Evolutionary conservation across 2,329 filamentous ascomycete species (phyloP).

Genomic region (Talaromyces marneffei): DNA sequence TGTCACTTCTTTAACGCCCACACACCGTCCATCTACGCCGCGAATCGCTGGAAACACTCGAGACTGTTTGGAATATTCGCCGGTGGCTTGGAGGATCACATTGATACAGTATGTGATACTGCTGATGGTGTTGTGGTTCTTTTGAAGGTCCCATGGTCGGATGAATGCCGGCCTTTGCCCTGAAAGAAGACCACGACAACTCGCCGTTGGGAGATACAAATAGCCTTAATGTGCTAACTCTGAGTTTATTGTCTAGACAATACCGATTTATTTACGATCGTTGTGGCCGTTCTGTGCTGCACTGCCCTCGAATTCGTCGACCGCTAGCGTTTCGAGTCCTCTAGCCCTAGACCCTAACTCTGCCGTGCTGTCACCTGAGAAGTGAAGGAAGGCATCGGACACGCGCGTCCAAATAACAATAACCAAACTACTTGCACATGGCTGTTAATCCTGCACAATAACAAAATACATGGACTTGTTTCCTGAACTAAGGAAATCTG

Average conservation of each 20-base stretch:
- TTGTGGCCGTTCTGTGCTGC: background rate
- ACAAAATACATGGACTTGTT: conserved; percentile 6
- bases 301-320: background rate
- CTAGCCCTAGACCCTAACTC: conserved; percentile 15
- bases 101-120: conserved; percentile 3
- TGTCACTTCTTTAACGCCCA: conserved; percentile 4
- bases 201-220: background rate
- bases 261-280: background rate
- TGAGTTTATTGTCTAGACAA: background rate
- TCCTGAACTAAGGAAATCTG: background rate
- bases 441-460: background rate
- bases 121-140: background rate
- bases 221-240: background rate
- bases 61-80: background rate
- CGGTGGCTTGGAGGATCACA: background rate
- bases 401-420: background rate
- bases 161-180: background rate
- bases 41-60: background rate
- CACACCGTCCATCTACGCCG: conserved; percentile 1
- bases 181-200: background rate
- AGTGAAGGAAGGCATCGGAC: background rate
- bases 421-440: background rate
- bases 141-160: background rate
- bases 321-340: background rate
- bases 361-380: background rate